Conservation (phyloP, 2,329 filamentous ascomycete species). For the Hymenoscyphus albidus region DNA sequence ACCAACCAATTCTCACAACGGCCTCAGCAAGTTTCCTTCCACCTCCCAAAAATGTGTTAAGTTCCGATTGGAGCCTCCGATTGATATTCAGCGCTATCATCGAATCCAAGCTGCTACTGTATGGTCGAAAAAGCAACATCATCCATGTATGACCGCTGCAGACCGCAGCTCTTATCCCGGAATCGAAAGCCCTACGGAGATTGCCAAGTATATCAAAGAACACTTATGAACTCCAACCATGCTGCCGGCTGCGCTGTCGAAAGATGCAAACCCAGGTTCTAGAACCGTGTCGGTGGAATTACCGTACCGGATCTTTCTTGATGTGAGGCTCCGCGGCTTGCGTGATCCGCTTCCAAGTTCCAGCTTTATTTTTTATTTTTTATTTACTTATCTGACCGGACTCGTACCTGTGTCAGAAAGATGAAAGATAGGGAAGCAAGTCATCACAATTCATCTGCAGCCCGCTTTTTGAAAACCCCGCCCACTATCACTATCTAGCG, state of each 20-base stretch:
- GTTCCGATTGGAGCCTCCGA: constrained; percentile 2
- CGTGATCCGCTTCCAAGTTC: not conserved
- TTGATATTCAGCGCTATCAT: not conserved
- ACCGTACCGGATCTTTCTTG: too few relatives aligned
- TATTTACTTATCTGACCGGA: not conserved
- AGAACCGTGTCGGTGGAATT: too few relatives aligned
- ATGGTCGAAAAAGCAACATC: not conserved
- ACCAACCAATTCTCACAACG: not conserved
- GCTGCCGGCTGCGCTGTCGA: too few relatives aligned
- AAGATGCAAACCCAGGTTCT: too few relatives aligned
- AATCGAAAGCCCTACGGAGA: not conserved
- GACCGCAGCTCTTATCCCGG: not conserved
- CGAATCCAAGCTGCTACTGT: not conserved
- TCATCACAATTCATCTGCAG: not conserved
- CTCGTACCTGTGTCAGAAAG: not conserved
- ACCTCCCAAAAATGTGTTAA: not conserved
- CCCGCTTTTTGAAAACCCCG: too few relatives aligned
- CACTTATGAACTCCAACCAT: too few relatives aligned
- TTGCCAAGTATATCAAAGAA: too few relatives aligned
- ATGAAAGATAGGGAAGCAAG: not conserved
- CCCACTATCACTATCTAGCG: too few relatives aligned
- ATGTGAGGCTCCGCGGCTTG: not conserved
- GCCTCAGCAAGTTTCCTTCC: not conserved
- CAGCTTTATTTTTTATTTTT: not conserved
- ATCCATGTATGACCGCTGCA: not conserved